Conservation (phyloP, 768 basidiomycete species). For the Coprinopsis marcescibilis region DNA sequence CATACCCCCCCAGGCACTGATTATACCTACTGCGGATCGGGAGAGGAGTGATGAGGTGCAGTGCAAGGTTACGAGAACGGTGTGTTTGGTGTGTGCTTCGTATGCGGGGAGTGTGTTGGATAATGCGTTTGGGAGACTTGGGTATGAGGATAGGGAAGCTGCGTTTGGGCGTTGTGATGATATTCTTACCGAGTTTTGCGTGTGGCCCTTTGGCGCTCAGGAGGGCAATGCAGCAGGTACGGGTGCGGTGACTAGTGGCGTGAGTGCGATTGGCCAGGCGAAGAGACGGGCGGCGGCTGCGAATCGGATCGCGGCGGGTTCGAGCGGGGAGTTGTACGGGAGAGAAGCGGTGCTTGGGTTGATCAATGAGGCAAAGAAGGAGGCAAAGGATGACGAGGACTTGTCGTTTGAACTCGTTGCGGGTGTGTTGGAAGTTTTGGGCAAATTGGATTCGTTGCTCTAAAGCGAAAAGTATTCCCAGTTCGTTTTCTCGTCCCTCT, state of each 20-base stretch:
- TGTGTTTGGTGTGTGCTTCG: slow-evolving; percentile 83
- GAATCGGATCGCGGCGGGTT: slow-evolving; percentile 43
- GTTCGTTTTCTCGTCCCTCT: neutral
- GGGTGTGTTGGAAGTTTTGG: slow-evolving; percentile 89
- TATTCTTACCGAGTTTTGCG: slow-evolving; percentile 83
- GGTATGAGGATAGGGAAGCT: slow-evolving; percentile 89
- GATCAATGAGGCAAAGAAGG: slow-evolving; percentile 67
- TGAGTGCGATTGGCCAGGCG: slow-evolving; percentile 12
- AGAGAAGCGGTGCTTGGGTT: slow-evolving; percentile 70
- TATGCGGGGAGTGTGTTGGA: slow-evolving; percentile 95
- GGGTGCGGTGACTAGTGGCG: slow-evolving; percentile 19
- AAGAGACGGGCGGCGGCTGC: slow-evolving; percentile 9
- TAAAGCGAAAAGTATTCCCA: slow-evolving; percentile 20
- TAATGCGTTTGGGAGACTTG: slow-evolving; percentile 83
- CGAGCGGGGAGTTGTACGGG: slow-evolving; percentile 37
- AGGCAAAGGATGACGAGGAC: slow-evolving; percentile 72
- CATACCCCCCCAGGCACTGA: slow-evolving; percentile 69
- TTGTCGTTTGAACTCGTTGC: slow-evolving; percentile 86
- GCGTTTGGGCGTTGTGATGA: slow-evolving; percentile 95
- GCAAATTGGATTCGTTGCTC: slow-evolving; percentile 84
- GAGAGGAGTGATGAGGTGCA: slow-evolving; percentile 54
- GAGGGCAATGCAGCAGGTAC: neutral
- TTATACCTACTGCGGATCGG: slow-evolving; percentile 27
- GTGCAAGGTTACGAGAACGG: slow-evolving; percentile 73
- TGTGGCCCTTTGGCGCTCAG: slow-evolving; percentile 75